A percentile compares a stretch with the other conserved stretches of the same genome.
phyloP scores from a whole-genome alignment of 1,139 yeast species.

The Saccharomyces hybrid region DNA sequence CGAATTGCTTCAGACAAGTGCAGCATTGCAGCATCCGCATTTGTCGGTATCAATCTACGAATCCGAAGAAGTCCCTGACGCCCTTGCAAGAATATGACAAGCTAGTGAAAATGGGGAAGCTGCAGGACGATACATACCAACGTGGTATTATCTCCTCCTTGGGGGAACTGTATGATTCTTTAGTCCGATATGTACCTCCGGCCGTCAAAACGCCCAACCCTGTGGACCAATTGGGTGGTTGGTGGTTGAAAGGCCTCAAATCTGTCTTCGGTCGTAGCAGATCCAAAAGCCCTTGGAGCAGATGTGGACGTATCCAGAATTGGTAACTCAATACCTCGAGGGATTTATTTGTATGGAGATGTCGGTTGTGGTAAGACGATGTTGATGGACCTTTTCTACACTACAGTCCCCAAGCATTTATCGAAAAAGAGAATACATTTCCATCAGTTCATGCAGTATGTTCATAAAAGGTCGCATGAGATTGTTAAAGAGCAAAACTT shows the following conservation, averaged over 20 bases:
- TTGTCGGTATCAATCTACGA: not conserved
- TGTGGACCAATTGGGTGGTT: constrained; percentile 39
- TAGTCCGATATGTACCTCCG: constrained; percentile 50
- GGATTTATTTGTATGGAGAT: constrained; percentile 90
- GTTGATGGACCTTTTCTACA: constrained; percentile 92
- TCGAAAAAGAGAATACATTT: constrained; percentile 80
- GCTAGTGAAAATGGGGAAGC: constrained; percentile 44
- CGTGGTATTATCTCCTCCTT: constrained; percentile 49
- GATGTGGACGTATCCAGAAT: not conserved
- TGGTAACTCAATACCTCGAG: constrained; percentile 46
- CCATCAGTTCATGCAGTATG: constrained; percentile 93
- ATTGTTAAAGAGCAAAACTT: constrained; percentile 34
- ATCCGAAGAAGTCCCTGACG: constrained; percentile 10
- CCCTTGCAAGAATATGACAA: constrained; percentile 60
- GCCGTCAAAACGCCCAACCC: constrained; percentile 43
- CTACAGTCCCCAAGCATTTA: constrained; percentile 68
- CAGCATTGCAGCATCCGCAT: constrained; percentile 1
- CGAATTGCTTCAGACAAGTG: not conserved
- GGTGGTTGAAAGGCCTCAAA: constrained; percentile 36
- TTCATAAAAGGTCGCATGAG: constrained; percentile 81
- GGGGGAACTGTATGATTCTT: constrained; percentile 43
- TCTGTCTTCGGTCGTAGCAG: constrained; percentile 9
- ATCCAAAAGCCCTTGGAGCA: constrained; percentile 1
- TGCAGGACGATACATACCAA: constrained; percentile 63
- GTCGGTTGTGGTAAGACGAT: constrained; percentile 98